Percentiles rank a stretch among this genome's conserved stretches.
Evolutionary conservation across 2,329 filamentous ascomycete genomes (phyloP).

Genomic region (Aspergillus persii): DNA sequence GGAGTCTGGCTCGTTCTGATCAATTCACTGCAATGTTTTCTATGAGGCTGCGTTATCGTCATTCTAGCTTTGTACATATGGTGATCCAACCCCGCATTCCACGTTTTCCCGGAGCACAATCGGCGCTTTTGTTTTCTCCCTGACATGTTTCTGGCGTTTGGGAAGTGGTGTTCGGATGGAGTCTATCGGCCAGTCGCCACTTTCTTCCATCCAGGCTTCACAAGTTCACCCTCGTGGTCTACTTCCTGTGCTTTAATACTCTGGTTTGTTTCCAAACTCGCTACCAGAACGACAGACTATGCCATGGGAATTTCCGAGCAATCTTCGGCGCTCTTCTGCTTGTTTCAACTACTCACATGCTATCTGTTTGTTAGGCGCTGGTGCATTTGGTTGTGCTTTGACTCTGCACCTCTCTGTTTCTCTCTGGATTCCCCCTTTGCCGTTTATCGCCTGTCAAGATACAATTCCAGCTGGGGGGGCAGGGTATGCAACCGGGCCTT

Average conservation of each 20-base stretch:
- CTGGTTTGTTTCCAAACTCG: not conserved
- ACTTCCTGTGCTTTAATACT: not conserved
- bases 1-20: not conserved
- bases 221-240: not conserved
- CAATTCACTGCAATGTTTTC: not conserved
- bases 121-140: not conserved
- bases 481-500: not conserved
- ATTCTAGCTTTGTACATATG: conserved; percentile 13
- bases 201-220: not conserved
- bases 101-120: not conserved
- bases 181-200: not conserved
- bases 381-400: not conserved
- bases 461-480: no score
- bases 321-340: not conserved
- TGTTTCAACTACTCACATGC: not conserved
- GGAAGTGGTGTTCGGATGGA: not conserved
- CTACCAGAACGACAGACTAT: not conserved
- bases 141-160: conserved; percentile 4
- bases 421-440: not conserved
- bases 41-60: conserved; percentile 5
- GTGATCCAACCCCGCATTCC: not conserved
- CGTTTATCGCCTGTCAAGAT: not conserved
- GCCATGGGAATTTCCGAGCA: not conserved
- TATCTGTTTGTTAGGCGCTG: not conserved
- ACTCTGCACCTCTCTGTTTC: not conserved